Evolutionary conservation across 441 rosid species (phyloP), one percentile per base, ranked within the genome.

Genomic region (Aleurites moluccanus): DNA sequence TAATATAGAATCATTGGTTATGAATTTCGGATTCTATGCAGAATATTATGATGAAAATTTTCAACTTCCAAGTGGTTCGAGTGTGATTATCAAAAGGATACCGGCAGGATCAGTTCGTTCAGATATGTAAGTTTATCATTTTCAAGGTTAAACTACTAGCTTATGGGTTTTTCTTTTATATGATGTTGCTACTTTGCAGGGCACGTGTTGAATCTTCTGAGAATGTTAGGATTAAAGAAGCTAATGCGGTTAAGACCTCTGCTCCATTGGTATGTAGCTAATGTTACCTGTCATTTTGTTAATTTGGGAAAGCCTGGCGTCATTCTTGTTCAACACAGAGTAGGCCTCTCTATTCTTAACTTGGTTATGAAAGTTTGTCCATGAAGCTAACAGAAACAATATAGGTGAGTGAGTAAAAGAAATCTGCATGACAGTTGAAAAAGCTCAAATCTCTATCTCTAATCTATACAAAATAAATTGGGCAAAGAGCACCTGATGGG

Each of bases 51-150:
- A 86, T 3, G 88, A 81, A 69, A 81, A 70, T 61, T 52, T 70
- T 50, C 78, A 80, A 79, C 80, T 88, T 73, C 80, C 79, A 40
- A 74, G 84, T 45, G 85, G 88, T 64, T 83, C 88, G 2, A 80
- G 87, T 56, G 83, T 83, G 76, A 84, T 86, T 73, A 73, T 88
- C 69, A 88, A 86, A 80, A 86, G 89, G 75, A 84, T 88, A 52
- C 89, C 87, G 52, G 86, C 80, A 6, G 82, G 84, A 70, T 67
- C 77, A 14, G 76, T n/a, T 35, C 83, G 69, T 23, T 55, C 70
- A 10, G 52, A 76, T 55, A 40, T 60, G 88, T 85, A 73, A 79
- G 83, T 69, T 75, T 20, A 45, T 74, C 10, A 20, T 15, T 45
- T 63, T 52, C 7, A 33, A n/a, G 70, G 11, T 70, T 38, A 25